These are phyloP conservation scores for Pseudogymnoascus sp. DNA, from an alignment of 2,329 filamentous ascomycete species.

Conservation along the genomic window DNA sequence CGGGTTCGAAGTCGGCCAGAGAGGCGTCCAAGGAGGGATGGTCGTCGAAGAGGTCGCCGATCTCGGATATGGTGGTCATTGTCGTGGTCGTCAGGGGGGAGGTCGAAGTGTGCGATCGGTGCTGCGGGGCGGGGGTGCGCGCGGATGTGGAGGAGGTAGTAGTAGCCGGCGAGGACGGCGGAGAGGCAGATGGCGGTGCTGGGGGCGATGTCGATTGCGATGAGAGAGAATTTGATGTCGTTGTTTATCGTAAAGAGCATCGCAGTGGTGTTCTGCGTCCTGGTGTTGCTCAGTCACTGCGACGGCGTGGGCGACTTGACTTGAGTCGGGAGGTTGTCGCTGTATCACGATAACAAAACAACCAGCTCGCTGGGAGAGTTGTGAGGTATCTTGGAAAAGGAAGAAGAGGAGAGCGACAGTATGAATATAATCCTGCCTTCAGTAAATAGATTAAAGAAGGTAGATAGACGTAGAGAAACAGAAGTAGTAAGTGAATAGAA, in stretches of 20 bases:
- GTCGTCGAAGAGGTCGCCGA: conserved; percentile 46
- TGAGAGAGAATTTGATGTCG: conserved; percentile 26
- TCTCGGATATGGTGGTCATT: conserved; percentile 34
- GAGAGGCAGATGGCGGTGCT: conserved; percentile 23
- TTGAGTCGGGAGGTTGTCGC: neutral
- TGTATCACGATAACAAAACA: neutral
- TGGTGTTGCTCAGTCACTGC: neutral
- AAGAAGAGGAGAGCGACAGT: neutral
- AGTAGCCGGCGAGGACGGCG: conserved; percentile 23
- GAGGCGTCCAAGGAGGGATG: conserved; percentile 53
- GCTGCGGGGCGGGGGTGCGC: conserved; percentile 17
- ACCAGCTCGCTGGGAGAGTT: neutral
- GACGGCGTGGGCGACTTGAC: neutral
- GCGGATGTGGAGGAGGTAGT: conserved; percentile 25
- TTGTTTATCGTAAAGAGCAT: conserved; percentile 22
- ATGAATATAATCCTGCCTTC: conserved; percentile 1
- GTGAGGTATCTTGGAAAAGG: neutral
- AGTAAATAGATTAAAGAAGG: conserved; percentile 1
- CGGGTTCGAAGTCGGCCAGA: conserved; percentile 54
- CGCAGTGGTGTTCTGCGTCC: conserved; percentile 6
- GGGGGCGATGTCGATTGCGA: conserved; percentile 27
- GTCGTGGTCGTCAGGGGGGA: neutral
- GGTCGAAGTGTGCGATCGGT: neutral
- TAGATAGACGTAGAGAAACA: neutral
- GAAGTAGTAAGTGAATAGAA: neutral